A percentile compares a stretch with the other conserved stretches of the same genome.
Conservation (phyloP, 2,329 filamentous ascomycete species). For the Neofusicoccum kwambonambiense region DNA sequence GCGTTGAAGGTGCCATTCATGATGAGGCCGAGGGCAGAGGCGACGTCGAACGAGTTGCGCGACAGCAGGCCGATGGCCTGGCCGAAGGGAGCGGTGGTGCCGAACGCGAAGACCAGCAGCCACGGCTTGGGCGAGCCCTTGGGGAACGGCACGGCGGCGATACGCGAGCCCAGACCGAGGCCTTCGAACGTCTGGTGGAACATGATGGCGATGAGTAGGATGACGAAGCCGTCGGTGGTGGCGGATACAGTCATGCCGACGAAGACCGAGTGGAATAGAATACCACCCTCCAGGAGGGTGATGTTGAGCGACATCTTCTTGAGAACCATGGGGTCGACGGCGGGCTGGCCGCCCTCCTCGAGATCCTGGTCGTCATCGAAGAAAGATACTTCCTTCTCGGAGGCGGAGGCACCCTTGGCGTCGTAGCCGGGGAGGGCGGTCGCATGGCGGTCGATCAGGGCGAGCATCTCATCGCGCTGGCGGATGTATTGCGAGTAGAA, state of each 20-base stretch:
- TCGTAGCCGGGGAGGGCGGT: constrained; percentile 32
- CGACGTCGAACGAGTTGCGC: constrained; percentile 77
- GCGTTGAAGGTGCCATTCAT: constrained; percentile 88
- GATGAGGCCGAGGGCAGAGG: constrained; percentile 70
- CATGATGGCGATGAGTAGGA: constrained; percentile 66
- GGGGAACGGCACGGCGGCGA: constrained; percentile 67
- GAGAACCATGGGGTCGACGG: constrained; percentile 38
- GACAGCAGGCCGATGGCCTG: constrained; percentile 78
- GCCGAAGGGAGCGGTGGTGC: constrained; percentile 70
- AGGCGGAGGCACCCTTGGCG: constrained; percentile 26
- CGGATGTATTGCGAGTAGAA: constrained; percentile 64
- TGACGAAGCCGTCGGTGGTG: constrained; percentile 62
- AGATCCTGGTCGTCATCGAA: constrained; percentile 32
- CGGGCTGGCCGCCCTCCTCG: constrained; percentile 21
- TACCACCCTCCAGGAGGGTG: constrained; percentile 68
- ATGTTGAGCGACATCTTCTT: constrained; percentile 35
- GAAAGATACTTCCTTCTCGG: constrained; percentile 31
- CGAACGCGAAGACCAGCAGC: constrained; percentile 78
- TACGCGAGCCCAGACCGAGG: constrained; percentile 79
- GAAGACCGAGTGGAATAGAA: constrained; percentile 76
- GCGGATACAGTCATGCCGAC: constrained; percentile 72
- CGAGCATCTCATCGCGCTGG: constrained; percentile 59
- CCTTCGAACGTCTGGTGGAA: constrained; percentile 85
- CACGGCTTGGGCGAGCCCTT: constrained; percentile 44
- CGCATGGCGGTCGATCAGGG: constrained; percentile 48